phyloP scores from a whole-genome alignment of 169 alveolate genomes.

The Plasmodium gonderi region DNA sequence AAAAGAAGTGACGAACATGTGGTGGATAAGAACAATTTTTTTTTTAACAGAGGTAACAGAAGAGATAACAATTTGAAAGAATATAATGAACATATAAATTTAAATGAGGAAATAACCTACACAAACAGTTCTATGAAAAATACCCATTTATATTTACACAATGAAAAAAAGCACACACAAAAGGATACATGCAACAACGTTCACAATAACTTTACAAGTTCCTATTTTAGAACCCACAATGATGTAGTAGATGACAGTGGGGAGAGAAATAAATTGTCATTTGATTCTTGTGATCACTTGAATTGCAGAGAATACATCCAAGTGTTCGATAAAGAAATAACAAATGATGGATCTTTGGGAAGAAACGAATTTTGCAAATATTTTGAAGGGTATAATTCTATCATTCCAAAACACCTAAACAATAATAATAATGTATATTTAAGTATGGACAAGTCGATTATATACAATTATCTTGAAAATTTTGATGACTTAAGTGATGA shows the following conservation, averaged over 20 bases:
- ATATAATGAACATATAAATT: neutral
- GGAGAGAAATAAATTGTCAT: too few species aligned
- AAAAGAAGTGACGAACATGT: neutral
- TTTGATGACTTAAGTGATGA: conserved; percentile 10
- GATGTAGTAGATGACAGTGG: too few species aligned
- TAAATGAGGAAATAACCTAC: neutral
- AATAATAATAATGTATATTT: neutral
- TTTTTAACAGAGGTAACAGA: neutral
- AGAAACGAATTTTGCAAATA: neutral
- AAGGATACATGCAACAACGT: too few species aligned
- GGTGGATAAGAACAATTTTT: neutral
- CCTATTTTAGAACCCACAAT: too few species aligned
- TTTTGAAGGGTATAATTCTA: neutral
- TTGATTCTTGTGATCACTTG: conserved; percentile 5
- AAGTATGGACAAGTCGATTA: conserved; percentile 8
- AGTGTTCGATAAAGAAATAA: neutral
- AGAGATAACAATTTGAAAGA: neutral
- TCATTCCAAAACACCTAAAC: neutral
- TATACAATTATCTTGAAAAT: conserved; percentile 26
- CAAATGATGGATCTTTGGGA: neutral
- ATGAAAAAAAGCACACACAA: too few species aligned
- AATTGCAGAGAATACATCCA: neutral
- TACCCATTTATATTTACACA: too few species aligned
- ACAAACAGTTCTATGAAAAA: too few species aligned
- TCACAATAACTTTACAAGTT: too few species aligned